Conservation (phyloP, 805 yeast genomes). For the Maudiozyma saulgeensis region DNA sequence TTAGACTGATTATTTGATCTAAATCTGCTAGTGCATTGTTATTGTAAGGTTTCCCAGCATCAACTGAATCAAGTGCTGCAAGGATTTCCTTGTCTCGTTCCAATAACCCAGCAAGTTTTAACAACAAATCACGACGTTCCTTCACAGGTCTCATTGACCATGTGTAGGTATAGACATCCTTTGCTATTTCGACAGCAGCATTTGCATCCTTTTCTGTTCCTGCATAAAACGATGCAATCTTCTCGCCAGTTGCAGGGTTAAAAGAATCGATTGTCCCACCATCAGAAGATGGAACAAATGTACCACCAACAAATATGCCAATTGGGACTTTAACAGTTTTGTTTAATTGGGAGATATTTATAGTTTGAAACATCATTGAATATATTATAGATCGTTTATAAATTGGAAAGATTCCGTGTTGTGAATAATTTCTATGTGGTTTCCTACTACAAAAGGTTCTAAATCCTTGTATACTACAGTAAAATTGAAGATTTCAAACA, state of each 20-base stretch:
- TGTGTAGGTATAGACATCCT: constrained; percentile 33
- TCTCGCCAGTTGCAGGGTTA: constrained; percentile 43
- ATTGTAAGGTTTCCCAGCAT: constrained; percentile 45
- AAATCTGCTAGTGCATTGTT: constrained; percentile 48
- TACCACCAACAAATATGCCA: constrained; percentile 55
- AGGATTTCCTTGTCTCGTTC: constrained; percentile 37
- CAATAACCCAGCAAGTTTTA: constrained; percentile 39
- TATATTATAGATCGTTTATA: background rate
- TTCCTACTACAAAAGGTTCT: too few species aligned
- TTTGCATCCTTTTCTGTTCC: constrained; percentile 42
- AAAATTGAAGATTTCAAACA: too few species aligned
- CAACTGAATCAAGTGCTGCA: constrained; percentile 47
- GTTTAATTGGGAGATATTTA: constrained; percentile 8
- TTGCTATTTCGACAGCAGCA: constrained; percentile 42
- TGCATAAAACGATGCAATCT: constrained; percentile 38
- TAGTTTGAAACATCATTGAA: background rate
- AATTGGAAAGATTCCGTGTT: background rate
- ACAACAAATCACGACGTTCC: constrained; percentile 33
- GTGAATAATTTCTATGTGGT: too few species aligned
- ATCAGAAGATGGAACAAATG: constrained; percentile 34
- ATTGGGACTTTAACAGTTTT: constrained; percentile 43
- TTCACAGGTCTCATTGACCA: constrained; percentile 41
- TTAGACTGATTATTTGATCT: constrained; percentile 41
- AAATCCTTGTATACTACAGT: too few species aligned
- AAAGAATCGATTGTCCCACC: constrained; percentile 35